Evolutionary conservation across 2,329 filamentous ascomycete genomes (phyloP).

Genomic region (Cyphellophora europaea): DNA sequence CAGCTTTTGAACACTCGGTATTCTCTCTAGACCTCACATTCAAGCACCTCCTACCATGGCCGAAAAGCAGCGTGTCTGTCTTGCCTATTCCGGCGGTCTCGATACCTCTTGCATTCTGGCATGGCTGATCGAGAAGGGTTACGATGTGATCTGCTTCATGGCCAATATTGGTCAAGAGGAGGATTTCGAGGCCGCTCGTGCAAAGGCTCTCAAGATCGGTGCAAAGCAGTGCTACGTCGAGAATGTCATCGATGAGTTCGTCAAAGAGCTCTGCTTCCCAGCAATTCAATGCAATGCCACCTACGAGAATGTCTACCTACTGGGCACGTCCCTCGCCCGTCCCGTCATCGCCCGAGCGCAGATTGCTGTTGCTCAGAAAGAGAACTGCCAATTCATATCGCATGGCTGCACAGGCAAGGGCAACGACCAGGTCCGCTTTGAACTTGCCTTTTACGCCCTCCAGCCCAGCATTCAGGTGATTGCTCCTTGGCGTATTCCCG

Average conservation of each 20-base stretch:
- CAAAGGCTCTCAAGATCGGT: slow-evolving; percentile 52
- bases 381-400: slow-evolving; percentile 29
- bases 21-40: no score
- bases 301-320: slow-evolving; percentile 17
- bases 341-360: slow-evolving; percentile 39
- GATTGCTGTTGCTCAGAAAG: slow-evolving; percentile 29
- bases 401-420: slow-evolving; percentile 40
- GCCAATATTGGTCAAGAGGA: slow-evolving; percentile 65
- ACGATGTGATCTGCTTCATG: slow-evolving; percentile 56
- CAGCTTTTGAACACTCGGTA: no score
- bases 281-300: slow-evolving; percentile 61
- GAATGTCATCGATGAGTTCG: slow-evolving; percentile 64
- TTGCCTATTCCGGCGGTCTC: slow-evolving; percentile 40
- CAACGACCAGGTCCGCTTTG: slow-evolving; percentile 40
- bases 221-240: slow-evolving; percentile 48
- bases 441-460: slow-evolving; percentile 41
- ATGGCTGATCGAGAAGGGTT: slow-evolving; percentile 37
- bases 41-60: no score
- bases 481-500: slow-evolving; percentile 39
- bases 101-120: slow-evolving; percentile 50
- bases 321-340: slow-evolving; percentile 27
- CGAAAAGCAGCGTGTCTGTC: background rate
- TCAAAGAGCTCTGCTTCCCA: slow-evolving; percentile 71
- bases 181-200: slow-evolving; percentile 64
- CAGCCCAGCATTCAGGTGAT: slow-evolving; percentile 36